Evolutionary conservation across 129 eudicot species (phyloP), one percentile per base, ranked within the genome.

Genomic region (Flaveria ramosissima): DNA sequence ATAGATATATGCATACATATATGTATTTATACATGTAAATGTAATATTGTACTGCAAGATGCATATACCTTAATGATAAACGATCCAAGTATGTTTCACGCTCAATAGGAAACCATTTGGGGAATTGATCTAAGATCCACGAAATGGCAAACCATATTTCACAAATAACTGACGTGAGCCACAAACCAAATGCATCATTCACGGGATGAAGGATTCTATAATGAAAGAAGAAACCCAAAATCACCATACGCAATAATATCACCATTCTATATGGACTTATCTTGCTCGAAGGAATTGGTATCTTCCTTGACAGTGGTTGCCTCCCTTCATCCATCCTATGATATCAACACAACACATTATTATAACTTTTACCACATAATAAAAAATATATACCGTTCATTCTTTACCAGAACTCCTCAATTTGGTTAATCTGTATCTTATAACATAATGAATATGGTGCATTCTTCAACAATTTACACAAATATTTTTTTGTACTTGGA

Each of bases 41-140:
- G 13, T 47, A 13, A 12, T 47, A 48, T 5, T 48, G 0, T 47
- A 74, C 12, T 1, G 57, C 13, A 42, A 39, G 30, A 47, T 20
- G 50, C 10, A 11, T 69, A 43, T 65, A 88, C 93, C 93, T 88
- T 62, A 88, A 77, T 8, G 93, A 85, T 20, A 88, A 73, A 70
- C 93, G 81, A 74, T 85, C 90, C 42, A 85, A 84, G 69, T 85
- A 88, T 45, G 93, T 88, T 85, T 88, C 93, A 73, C 93, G 82
- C 41, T 88, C 87, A 68, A 85, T 81, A n/a, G 93, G 93, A 45
- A 73, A 78, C 93, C 93, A 88, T 59, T 88, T 88, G 20, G 93
- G 93, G 74, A 88, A 88, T 46, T 88, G 93, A 81, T 88, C 92
- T 19, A 88, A 77, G 65, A 88, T 78, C 92, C 92, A 88, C n/a